Evolutionary conservation across 2,329 filamentous ascomycete species (phyloP).

Genomic region (Cladophialophora immunda): DNA sequence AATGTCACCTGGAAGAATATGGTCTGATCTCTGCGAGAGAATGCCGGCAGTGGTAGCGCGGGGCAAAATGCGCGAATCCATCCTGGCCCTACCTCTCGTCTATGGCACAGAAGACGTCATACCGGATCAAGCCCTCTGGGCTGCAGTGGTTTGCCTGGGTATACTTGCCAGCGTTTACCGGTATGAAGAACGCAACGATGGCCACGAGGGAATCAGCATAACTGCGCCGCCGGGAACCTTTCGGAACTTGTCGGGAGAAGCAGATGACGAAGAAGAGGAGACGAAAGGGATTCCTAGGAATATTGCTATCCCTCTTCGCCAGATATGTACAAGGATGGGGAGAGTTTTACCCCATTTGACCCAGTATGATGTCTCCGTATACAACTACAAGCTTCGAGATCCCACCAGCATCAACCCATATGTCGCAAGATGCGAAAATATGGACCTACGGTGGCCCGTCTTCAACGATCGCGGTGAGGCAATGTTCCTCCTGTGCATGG

Average conservation of each 20-base stretch:
- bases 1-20: conserved; percentile 31
- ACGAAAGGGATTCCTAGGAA: conserved; percentile 30
- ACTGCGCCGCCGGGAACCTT: conserved; percentile 27
- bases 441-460: conserved; percentile 32
- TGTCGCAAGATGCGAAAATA: conserved; percentile 32
- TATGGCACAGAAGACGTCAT: conserved; percentile 29
- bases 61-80: conserved; percentile 30
- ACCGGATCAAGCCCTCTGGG: conserved; percentile 31
- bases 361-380: conserved; percentile 32
- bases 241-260: conserved; percentile 26
- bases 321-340: conserved; percentile 31
- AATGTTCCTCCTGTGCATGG: conserved; percentile 34
- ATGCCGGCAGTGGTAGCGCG: conserved; percentile 30
- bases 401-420: conserved; percentile 33
- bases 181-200: conserved; percentile 32
- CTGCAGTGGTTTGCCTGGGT: conserved; percentile 29
- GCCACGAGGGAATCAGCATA: conserved; percentile 32
- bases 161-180: conserved; percentile 33
- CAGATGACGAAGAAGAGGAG: conserved; percentile 32
- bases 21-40: conserved; percentile 30
- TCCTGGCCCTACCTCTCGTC: conserved; percentile 26
- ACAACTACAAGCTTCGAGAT: conserved; percentile 33
- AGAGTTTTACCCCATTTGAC: conserved; percentile 29
- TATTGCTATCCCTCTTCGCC: conserved; percentile 30
- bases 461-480: conserved; percentile 34